Conservation (phyloP, 1,139 yeast genomes). For the Waltiozyma sp. region DNA sequence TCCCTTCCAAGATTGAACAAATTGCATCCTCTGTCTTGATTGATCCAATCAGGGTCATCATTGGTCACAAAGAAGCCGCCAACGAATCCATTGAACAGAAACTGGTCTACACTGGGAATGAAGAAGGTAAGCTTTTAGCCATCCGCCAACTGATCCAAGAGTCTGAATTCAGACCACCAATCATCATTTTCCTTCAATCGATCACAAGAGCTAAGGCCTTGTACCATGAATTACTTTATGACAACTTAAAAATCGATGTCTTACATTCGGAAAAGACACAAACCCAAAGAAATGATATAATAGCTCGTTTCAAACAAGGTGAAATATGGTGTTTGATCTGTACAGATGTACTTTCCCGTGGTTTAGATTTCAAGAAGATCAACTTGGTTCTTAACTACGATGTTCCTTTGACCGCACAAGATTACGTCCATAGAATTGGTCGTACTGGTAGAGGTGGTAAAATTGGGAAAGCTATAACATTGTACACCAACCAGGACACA, state of each 20-base stretch:
- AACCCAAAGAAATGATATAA: constrained; percentile 75
- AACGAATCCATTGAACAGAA: constrained; percentile 74
- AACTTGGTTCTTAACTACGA: constrained; percentile 92
- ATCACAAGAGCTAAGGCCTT: constrained; percentile 91
- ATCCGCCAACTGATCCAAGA: constrained; percentile 78
- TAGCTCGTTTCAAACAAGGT: constrained; percentile 76
- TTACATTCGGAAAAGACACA: constrained; percentile 94
- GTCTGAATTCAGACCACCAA: constrained; percentile 88
- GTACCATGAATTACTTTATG: constrained; percentile 84
- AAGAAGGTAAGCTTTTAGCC: constrained; percentile 87
- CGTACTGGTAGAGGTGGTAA: constrained; percentile 97
- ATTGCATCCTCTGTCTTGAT: constrained; percentile 78
- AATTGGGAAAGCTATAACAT: constrained; percentile 77
- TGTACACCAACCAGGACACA: constrained; percentile 84
- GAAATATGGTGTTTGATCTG: constrained; percentile 94
- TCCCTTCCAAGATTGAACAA: constrained; percentile 89
- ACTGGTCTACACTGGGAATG: constrained; percentile 81
- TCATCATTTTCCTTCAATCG: constrained; percentile 83
- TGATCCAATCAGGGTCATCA: constrained; percentile 73
- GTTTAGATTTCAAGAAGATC: constrained; percentile 95
- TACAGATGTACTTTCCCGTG: constrained; percentile 92
- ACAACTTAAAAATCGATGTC: constrained; percentile 85
- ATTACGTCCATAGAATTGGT: constrained; percentile 96
- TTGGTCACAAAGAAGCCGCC: constrained; percentile 94
- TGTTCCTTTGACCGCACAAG: constrained; percentile 88